phyloP scores from a whole-genome alignment of 192 early-diverging fungal genomes.

The Podila epicladia region DNA sequence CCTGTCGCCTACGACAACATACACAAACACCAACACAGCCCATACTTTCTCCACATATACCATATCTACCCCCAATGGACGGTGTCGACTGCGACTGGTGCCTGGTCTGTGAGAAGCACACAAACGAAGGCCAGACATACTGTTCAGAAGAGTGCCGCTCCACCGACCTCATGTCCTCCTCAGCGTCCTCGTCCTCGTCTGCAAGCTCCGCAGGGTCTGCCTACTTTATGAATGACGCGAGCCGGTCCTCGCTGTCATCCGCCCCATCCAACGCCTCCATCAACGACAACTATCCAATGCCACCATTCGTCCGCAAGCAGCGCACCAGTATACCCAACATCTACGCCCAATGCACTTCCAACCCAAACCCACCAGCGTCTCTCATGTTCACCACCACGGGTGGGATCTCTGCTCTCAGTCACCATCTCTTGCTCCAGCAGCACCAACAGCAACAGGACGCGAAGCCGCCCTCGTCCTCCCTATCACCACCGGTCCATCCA shows the following conservation, averaged over 20 bases:
- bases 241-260: background rate
- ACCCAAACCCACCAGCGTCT: constrained; percentile 39
- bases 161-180: constrained; percentile 50
- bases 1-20: background rate
- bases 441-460: constrained; percentile 31
- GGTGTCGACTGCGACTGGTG: constrained; percentile 54
- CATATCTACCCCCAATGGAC: constrained; percentile 19
- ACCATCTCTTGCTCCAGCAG: constrained; percentile 33
- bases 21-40: background rate
- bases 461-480: constrained; percentile 5
- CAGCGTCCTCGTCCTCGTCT: constrained; percentile 35
- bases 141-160: constrained; percentile 49
- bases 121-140: constrained; percentile 36
- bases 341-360: constrained; percentile 44
- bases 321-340: constrained; percentile 46
- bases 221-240: constrained; percentile 17
- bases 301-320: constrained; percentile 47
- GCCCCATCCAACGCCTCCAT: constrained; percentile 2
- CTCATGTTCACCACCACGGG: constrained; percentile 31
- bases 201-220: constrained; percentile 15
- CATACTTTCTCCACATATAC: background rate
- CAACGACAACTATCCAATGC: constrained; percentile 36
- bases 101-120: constrained; percentile 38
- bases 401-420: constrained; percentile 26
- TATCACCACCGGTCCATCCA: constrained; percentile 8